A percentile compares a stretch with the other conserved stretches of the same genome.
Conservation (phyloP, 495 filamentous ascomycete species). For the Penicillium nucicola region DNA sequence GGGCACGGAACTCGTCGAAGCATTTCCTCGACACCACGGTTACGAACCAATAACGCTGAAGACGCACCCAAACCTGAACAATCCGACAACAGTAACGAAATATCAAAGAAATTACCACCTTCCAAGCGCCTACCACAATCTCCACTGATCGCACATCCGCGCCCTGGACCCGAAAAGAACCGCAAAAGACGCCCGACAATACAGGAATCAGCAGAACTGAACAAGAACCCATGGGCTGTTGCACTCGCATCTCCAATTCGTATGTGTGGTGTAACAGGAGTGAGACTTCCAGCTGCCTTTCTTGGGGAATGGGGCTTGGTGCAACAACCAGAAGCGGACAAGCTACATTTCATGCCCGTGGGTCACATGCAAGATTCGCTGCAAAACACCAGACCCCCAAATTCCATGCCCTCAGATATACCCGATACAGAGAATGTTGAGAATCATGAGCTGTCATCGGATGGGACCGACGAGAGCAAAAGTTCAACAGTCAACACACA, state of each 20-base stretch:
- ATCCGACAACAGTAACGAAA: neutral
- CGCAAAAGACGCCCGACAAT: slow-evolving; percentile 37
- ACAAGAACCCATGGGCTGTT: slow-evolving; percentile 43
- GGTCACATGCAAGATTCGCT: slow-evolving; percentile 37
- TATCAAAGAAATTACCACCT: slow-evolving; percentile 7
- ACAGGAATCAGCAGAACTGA: slow-evolving; percentile 33
- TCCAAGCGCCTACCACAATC: slow-evolving; percentile 44
- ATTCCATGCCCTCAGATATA: neutral
- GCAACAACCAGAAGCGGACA: slow-evolving; percentile 50
- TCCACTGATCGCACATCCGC: slow-evolving; percentile 24
- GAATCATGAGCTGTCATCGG: neutral
- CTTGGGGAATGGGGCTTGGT: slow-evolving; percentile 60
- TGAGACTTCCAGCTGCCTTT: slow-evolving; percentile 59
- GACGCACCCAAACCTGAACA: neutral
- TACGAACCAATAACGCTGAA: neutral
- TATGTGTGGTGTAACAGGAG: slow-evolving; percentile 54
- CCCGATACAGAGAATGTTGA: neutral
- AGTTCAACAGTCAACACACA: neutral
- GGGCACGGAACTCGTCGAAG: neutral
- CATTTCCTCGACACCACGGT: slow-evolving; percentile 8
- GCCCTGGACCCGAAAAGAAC: slow-evolving; percentile 13
- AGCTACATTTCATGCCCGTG: slow-evolving; percentile 59
- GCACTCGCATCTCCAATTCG: slow-evolving; percentile 66
- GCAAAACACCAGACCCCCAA: neutral
- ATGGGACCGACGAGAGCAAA: no score